These are phyloP conservation scores for Fusarium austroafricanum DNA, from an alignment of 2,329 filamentous ascomycete genomes.

Conservation along the genomic window DNA sequence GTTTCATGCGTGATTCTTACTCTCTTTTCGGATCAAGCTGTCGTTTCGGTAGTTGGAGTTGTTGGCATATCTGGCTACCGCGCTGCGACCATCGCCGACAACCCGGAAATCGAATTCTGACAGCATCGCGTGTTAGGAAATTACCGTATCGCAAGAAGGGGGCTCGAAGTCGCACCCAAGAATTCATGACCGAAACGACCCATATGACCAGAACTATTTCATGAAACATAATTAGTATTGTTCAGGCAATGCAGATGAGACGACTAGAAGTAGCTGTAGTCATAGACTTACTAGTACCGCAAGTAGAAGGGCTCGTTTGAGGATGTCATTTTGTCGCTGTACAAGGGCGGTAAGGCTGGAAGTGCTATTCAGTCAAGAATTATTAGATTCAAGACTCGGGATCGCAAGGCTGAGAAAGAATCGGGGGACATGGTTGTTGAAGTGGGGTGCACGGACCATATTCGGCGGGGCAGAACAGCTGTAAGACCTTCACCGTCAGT, in stretches of 20 bases:
- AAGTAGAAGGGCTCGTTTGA: conserved; percentile 90
- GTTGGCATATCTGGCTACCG: conserved; percentile 96
- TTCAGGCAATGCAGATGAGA: neutral
- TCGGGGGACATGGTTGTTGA: conserved; percentile 36
- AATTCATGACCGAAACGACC: conserved; percentile 99
- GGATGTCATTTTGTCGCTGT: conserved; percentile 66
- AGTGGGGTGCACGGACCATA: conserved; percentile 33
- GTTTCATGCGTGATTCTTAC: conserved; percentile 65
- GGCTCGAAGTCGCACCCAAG: conserved; percentile 70
- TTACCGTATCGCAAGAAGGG: neutral
- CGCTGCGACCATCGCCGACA: conserved; percentile 91
- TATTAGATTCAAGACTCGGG: conserved; percentile 9
- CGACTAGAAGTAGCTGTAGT: neutral
- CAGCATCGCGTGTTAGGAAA: conserved; percentile 15
- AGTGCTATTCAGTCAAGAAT: conserved; percentile 8
- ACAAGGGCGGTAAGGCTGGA: neutral
- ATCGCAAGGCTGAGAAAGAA: conserved; percentile 45
- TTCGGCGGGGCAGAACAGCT: conserved; percentile 41
- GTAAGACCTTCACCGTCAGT: conserved; percentile 19
- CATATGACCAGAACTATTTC: conserved; percentile 88
- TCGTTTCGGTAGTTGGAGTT: conserved; percentile 99
- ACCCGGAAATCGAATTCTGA: conserved; percentile 96
- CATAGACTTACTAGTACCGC: conserved; percentile 86
- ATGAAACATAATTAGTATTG: conserved; percentile 20
- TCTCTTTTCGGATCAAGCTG: conserved; percentile 98